phyloP scores from a whole-genome alignment of 495 filamentous ascomycete species.

The Aspergillus affinis region DNA sequence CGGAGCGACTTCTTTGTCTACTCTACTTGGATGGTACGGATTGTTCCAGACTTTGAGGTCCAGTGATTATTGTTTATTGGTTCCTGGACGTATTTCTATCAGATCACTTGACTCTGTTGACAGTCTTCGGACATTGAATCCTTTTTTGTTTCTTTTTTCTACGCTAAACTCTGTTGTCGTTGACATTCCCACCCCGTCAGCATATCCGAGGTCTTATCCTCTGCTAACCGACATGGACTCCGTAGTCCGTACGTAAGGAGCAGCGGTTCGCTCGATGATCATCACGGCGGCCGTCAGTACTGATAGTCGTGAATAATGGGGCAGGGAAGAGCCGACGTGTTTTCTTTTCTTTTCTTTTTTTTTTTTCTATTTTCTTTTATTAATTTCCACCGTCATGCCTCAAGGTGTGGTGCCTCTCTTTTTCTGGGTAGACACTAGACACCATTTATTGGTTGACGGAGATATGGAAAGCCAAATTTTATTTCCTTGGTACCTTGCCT shows the following conservation, averaged over 20 bases:
- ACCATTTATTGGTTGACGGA: neutral
- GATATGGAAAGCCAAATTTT: slow-evolving; percentile 9
- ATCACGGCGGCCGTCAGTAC: slow-evolving; percentile 5
- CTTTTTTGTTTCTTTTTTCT: neutral
- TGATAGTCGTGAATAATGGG: neutral
- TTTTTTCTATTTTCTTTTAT: neutral
- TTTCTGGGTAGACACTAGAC: too few relatives aligned
- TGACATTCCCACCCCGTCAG: neutral
- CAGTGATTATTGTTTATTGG: too few relatives aligned
- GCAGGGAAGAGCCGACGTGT: neutral
- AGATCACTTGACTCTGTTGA: neutral
- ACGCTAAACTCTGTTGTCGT: neutral
- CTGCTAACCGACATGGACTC: neutral
- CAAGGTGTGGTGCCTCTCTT: too few relatives aligned
- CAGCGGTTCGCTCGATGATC: slow-evolving; percentile 10
- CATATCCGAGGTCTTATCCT: neutral
- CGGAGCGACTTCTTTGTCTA: too few relatives aligned
- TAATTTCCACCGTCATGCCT: too few relatives aligned
- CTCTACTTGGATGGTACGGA: neutral
- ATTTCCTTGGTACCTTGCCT: neutral
- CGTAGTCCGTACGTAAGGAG: neutral
- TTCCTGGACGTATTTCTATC: too few relatives aligned
- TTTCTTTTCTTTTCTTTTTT: neutral
- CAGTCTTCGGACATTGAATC: neutral
- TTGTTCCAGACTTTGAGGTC: neutral